phyloP scores from a whole-genome alignment of 768 basidiomycete genomes.

The Tricholoma flavovirens region DNA sequence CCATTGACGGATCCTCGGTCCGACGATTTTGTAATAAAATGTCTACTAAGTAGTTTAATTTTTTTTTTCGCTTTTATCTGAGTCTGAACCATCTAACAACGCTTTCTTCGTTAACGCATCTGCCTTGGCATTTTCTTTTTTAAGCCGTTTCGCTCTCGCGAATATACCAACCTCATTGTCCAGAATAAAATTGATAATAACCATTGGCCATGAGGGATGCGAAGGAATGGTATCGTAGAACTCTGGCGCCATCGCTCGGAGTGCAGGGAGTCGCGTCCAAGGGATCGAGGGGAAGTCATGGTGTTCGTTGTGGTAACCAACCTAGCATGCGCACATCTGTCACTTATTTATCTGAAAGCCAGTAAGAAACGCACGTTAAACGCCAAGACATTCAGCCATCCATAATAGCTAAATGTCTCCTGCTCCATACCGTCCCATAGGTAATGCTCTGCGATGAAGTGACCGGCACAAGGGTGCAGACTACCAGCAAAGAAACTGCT shows the following conservation, averaged over 20 bases:
- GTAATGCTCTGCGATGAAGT: constrained; percentile 98
- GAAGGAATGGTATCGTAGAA: constrained; percentile 85
- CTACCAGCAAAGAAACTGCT: constrained; percentile 96
- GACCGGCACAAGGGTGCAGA: constrained; percentile 91
- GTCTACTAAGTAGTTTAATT: no score
- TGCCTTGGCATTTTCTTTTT: constrained; percentile 23
- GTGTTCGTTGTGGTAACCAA: constrained; percentile 99
- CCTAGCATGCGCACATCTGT: constrained; percentile 35
- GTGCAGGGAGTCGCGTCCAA: constrained; percentile 87
- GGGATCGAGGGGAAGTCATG: constrained; percentile 97
- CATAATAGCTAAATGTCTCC: constrained; percentile 98
- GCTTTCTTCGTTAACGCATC: neutral
- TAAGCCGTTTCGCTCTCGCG: constrained; percentile 74
- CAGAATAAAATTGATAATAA: constrained; percentile 90
- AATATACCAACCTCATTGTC: constrained; percentile 87
- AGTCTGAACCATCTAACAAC: constrained; percentile 3
- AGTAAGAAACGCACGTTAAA: constrained; percentile 71
- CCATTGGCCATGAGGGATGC: constrained; percentile 93
- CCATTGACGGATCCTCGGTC: neutral
- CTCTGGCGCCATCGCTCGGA: constrained; percentile 82
- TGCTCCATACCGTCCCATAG: constrained; percentile 89
- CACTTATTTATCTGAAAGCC: neutral
- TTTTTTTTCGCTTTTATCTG: constrained; percentile 13
- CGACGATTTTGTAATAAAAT: no score
- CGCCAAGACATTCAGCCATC: constrained; percentile 79